Evolutionary conservation across 441 rosid genomes (phyloP), one percentile per base, ranked within the genome.

Genomic region (Populus hybrid): DNA sequence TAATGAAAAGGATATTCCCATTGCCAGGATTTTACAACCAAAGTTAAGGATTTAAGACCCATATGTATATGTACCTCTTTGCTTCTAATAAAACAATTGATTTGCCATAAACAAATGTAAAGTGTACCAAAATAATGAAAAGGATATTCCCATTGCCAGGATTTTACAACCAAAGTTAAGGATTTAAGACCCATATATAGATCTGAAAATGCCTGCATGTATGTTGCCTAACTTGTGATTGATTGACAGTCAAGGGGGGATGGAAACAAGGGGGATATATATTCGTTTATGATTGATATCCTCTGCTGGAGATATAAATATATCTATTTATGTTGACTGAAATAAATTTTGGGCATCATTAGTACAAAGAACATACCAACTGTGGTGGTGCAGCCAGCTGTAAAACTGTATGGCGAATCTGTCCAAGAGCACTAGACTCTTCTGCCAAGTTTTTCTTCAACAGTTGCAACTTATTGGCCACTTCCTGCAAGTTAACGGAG

Each of bases 321-420:
- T 50, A 50, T 50, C 20, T 50, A 38, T 38, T 10, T 38, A 38
- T 38, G 46, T 50, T 42, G 75, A 64, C 57, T 75, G 78, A 71
- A 66, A 75, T 67, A 34, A 4, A 42, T 30, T 14, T 65, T 14
- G 10, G 71, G 21, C 36, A 18, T 35, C 18, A 5, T 14, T 72
- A 81, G 61, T 40, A 68, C 30, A 79, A 78, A 59, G 67, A 80
- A 75, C 86, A 77, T 90, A 94, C 99, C 98, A 96, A 81, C 80
- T 92, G 87, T 73, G 89, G 65, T 24, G 98, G 98, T 72, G 99
- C 93, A n/a, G 75, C 82, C 83, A 96, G 82, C 83, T 85, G 85
- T 82, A 92, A 83, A 77, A 96, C 88, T 71, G 97, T 88, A 77
- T 89, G 83, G 42, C 98, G 98, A 70, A 94, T 94, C 80, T 91